phyloP scores from a whole-genome alignment of 306 rosid species.

The Senna tora region DNA sequence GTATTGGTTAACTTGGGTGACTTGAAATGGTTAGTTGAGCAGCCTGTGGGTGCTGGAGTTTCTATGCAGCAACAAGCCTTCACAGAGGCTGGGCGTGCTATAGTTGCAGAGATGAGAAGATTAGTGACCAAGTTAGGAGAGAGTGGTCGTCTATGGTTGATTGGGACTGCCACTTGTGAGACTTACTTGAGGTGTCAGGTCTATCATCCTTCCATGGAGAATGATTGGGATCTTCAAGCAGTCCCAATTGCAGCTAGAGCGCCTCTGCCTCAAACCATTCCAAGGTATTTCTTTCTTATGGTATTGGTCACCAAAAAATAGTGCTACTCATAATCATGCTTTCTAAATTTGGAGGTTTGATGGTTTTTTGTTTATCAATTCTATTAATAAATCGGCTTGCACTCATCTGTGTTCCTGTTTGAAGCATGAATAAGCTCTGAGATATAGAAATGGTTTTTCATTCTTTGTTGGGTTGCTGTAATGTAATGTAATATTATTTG shows the following conservation, averaged over 20 bases:
- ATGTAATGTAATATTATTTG: constrained; percentile 33
- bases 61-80: constrained; percentile 51
- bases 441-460: constrained; percentile 38
- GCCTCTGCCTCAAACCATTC: constrained; percentile 65
- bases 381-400: neutral
- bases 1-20: constrained; percentile 83
- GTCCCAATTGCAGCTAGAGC: constrained; percentile 70
- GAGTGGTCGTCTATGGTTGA: constrained; percentile 60
- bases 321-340: neutral
- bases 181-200: constrained; percentile 78
- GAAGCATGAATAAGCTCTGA: constrained; percentile 34
- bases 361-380: neutral
- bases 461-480: constrained; percentile 11
- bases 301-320: neutral
- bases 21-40: constrained; percentile 88
- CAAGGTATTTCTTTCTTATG: constrained; percentile 52
- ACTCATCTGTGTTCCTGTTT: constrained; percentile 34
- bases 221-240: constrained; percentile 76
- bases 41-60: constrained; percentile 45
- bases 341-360: constrained; percentile 19
- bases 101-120: constrained; percentile 64
- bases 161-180: constrained; percentile 77
- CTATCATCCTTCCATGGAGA: constrained; percentile 77
- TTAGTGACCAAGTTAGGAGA: constrained; percentile 52
- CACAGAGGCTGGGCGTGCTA: constrained; percentile 59